Percentiles rank a stretch among this genome's conserved stretches.
Evolutionary conservation across 495 filamentous ascomycete species (phyloP).

Genomic region (Schizothecium vesticola): DNA sequence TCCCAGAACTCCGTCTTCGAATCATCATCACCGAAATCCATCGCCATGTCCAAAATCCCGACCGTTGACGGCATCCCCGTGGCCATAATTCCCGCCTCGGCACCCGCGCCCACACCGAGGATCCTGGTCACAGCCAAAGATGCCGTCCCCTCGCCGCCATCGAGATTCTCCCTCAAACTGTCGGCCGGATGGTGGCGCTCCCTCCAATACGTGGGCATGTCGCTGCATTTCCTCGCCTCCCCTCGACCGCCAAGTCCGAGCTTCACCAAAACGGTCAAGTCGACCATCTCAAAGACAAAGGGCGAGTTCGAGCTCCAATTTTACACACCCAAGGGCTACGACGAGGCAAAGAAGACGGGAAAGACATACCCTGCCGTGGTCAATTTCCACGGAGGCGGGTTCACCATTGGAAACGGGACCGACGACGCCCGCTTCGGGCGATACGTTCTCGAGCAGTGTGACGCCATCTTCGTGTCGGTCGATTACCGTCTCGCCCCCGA

Average conservation of each 20-base stretch:
- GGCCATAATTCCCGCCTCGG: conserved; percentile 14
- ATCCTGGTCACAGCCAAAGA: conserved; percentile 34
- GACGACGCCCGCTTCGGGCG: conserved; percentile 69
- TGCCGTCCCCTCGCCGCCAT: conserved; percentile 33
- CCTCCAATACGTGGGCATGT: conserved; percentile 76
- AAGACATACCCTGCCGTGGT: conserved; percentile 57
- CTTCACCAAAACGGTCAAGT: conserved; percentile 60
- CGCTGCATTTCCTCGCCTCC: conserved; percentile 61
- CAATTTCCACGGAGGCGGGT: conserved; percentile 77
- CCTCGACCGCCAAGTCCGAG: conserved; percentile 61
- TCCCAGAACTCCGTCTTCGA: neutral
- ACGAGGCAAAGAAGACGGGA: conserved; percentile 47
- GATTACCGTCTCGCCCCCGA: conserved; percentile 76
- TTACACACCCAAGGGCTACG: conserved; percentile 67
- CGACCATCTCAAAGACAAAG: conserved; percentile 49
- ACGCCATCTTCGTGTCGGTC: conserved; percentile 61
- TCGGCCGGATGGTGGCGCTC: conserved; percentile 72
- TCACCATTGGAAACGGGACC: conserved; percentile 63
- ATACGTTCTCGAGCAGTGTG: conserved; percentile 43
- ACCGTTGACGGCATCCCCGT: conserved; percentile 36
- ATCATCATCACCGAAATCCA: neutral
- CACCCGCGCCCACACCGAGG: conserved; percentile 4
- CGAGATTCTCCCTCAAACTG: conserved; percentile 63
- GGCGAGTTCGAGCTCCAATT: conserved; percentile 68
- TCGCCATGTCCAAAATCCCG: conserved; percentile 23